phyloP scores from a whole-genome alignment of 2,329 filamentous ascomycete genomes.

The Pseudocercospora fuligena region DNA sequence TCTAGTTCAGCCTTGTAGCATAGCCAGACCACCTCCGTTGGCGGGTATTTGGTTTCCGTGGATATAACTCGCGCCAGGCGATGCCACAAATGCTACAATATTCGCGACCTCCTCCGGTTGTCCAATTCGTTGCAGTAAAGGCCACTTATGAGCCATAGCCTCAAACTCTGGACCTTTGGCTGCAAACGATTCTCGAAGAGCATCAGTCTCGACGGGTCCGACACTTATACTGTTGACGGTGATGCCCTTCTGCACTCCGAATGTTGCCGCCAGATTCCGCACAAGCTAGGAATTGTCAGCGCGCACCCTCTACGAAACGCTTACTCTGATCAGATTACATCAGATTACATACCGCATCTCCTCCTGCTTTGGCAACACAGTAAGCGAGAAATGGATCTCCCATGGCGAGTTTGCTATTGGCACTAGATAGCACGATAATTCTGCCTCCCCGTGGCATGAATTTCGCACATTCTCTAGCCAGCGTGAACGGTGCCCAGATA shows the following conservation, averaged over 20 bases:
- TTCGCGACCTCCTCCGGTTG: slow-evolving; percentile 22
- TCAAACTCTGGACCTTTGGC: slow-evolving; percentile 10
- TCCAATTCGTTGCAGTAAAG: slow-evolving; percentile 20
- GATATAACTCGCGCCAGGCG: slow-evolving; percentile 6
- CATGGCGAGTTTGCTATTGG: slow-evolving; percentile 10
- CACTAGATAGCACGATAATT: slow-evolving; percentile 22
- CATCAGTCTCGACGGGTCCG: slow-evolving; percentile 19
- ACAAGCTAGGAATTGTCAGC: not conserved
- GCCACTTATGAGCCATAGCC: not conserved
- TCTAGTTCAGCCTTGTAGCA: slow-evolving; percentile 13
- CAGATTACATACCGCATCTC: slow-evolving; percentile 13
- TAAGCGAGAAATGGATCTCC: slow-evolving; percentile 19
- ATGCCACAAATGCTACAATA: slow-evolving; percentile 24
- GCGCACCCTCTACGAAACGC: not conserved
- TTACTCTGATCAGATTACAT: too few relatives aligned
- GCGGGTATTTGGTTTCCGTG: slow-evolving; percentile 19
- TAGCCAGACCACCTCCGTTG: slow-evolving; percentile 18
- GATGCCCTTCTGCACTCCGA: slow-evolving; percentile 14
- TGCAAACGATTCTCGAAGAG: not conserved
- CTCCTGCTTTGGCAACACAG: slow-evolving; percentile 18
- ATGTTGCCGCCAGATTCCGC: slow-evolving; percentile 16
- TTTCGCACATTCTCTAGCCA: slow-evolving; percentile 14
- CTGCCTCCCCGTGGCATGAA: slow-evolving; percentile 23
- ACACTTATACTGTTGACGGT: slow-evolving; percentile 24
- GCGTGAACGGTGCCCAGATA: slow-evolving; percentile 18